phyloP scores from a whole-genome alignment of 371 early-diverging fungal species.

The Smittium culicis region DNA sequence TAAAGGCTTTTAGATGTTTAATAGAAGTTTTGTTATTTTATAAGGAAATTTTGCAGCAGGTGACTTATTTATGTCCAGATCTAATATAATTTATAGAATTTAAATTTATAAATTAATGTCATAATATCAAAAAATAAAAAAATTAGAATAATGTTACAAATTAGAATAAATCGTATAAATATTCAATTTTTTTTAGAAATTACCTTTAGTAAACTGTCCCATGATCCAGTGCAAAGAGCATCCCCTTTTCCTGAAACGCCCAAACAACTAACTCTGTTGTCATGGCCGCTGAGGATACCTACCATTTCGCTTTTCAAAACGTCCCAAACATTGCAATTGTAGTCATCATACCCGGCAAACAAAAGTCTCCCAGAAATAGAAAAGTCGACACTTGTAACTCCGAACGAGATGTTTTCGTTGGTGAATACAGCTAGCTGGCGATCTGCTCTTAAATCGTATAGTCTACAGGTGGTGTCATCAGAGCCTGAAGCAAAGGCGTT shows the following conservation, averaged over 20 bases:
- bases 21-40: too few relatives aligned
- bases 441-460: too few relatives aligned
- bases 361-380: slow-evolving; percentile 85
- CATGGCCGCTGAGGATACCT: slow-evolving; percentile 86
- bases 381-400: slow-evolving; percentile 91
- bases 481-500: too few relatives aligned
- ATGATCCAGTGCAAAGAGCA: slow-evolving; percentile 94
- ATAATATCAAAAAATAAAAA: too few relatives aligned
- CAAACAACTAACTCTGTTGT: slow-evolving; percentile 90
- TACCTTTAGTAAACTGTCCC: slow-evolving; percentile 90
- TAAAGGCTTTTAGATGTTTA: too few relatives aligned
- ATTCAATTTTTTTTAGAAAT: slow-evolving; percentile 18
- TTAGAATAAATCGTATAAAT: too few relatives aligned
- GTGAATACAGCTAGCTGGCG: slow-evolving; percentile 88
- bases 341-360: slow-evolving; percentile 96
- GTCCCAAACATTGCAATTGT: slow-evolving; percentile 96
- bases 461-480: too few relatives aligned
- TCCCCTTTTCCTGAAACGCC: slow-evolving; percentile 91
- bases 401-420: slow-evolving; percentile 89
- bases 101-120: too few relatives aligned
- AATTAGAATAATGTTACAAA: too few relatives aligned
- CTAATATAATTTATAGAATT: too few relatives aligned
- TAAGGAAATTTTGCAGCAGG: too few relatives aligned
- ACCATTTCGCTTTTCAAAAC: slow-evolving; percentile 88
- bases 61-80: too few relatives aligned